Percentiles rank a stretch among this genome's conserved stretches.
Conservation (phyloP, 371 early-diverging fungal genomes). For the Lichtheimia corymbifera region DNA sequence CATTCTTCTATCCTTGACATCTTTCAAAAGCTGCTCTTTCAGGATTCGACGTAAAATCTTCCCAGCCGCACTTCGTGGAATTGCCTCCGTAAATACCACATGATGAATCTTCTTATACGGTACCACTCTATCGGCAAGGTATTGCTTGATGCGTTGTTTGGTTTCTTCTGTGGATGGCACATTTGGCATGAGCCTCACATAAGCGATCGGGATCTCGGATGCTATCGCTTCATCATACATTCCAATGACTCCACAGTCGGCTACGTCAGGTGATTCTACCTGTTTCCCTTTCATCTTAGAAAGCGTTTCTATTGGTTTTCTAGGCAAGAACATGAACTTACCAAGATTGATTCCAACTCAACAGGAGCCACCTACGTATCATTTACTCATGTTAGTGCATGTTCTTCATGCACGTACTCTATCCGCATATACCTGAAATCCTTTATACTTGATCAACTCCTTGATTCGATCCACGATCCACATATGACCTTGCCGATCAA, state of each 20-base stretch:
- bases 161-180: constrained; percentile 25
- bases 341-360: constrained; percentile 71
- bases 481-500: constrained; percentile 56
- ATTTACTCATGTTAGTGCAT: neutral
- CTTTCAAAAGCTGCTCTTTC: constrained; percentile 4
- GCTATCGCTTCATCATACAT: constrained; percentile 48
- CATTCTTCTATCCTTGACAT: no score
- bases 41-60: constrained; percentile 67
- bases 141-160: constrained; percentile 53
- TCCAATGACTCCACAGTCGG: constrained; percentile 74
- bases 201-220: constrained; percentile 77
- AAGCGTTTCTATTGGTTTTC: no score
- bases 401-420: neutral
- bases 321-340: neutral
- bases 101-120: constrained; percentile 74
- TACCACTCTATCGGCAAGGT: constrained; percentile 62
- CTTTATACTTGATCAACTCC: constrained; percentile 77
- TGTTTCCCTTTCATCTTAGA: neutral
- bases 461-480: constrained; percentile 71
- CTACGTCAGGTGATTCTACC: constrained; percentile 67
- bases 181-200: constrained; percentile 51
- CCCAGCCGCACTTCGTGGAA: constrained; percentile 74
- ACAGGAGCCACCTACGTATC: constrained; percentile 46
- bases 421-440: constrained; percentile 51
- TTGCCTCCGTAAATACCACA: constrained; percentile 60